Conservation (phyloP, 2,329 filamentous ascomycete species). For the Stagonosporopsis cucurbitacearum region DNA sequence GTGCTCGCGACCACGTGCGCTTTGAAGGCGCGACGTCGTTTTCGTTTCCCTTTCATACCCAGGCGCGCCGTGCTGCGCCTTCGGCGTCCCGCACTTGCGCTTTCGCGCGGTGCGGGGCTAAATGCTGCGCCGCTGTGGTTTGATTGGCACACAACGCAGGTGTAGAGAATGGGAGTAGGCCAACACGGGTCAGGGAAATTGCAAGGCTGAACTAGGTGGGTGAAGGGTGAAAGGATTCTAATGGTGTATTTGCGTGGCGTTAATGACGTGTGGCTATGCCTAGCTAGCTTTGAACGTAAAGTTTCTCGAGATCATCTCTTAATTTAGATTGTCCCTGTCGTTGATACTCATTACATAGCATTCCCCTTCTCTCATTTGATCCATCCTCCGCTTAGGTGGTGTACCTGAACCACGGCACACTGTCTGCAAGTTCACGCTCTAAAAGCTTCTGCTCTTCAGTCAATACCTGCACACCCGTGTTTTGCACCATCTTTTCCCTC, state of each 20-base stretch:
- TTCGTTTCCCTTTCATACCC: neutral
- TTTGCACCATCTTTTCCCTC: conserved; percentile 56
- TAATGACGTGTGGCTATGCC: neutral
- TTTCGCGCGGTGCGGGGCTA: conserved; percentile 2
- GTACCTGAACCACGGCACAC: conserved; percentile 56
- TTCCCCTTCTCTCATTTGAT: neutral
- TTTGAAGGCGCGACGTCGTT: neutral
- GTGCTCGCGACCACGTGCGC: neutral
- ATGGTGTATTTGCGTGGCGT: neutral
- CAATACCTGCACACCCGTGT: conserved; percentile 55
- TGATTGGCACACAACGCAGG: conserved; percentile 3
- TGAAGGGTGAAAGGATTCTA: neutral
- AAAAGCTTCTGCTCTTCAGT: conserved; percentile 60
- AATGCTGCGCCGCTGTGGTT: neutral
- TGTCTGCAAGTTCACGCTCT: conserved; percentile 64
- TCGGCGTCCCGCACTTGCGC: conserved; percentile 2
- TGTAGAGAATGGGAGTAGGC: neutral
- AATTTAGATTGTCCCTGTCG: neutral
- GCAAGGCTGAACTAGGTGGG: conserved; percentile 1
- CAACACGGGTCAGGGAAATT: conserved; percentile 10
- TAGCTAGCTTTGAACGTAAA: too few relatives aligned
- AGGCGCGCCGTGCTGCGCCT: conserved; percentile 9
- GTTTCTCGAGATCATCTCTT: neutral
- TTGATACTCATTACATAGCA: too few relatives aligned
- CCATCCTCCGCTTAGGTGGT: conserved; percentile 18